Base-by-base conservation (phyloP, 1,139 yeast species). In the Keqinozyma sinolaborantium region DNA sequence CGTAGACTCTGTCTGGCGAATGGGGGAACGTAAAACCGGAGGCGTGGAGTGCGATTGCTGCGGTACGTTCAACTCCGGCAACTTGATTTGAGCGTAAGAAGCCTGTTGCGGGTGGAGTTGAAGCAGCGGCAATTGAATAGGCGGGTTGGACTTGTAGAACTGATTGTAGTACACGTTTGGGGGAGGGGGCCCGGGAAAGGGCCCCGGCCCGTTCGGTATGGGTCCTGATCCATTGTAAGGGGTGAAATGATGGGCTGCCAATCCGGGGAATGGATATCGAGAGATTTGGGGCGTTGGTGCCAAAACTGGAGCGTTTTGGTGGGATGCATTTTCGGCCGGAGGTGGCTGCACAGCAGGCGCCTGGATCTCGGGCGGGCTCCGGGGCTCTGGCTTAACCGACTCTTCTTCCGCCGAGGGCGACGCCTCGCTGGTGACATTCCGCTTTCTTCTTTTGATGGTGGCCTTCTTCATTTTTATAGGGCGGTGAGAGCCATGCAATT, bases 401-500 rank as follows among this genome's bases (percentile, higher is more conserved):
- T 31, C 36, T 13, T 10, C 30, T 14, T 11, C 33, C 8, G 16
- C 11, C 10, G 30, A 19, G n/a, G 38, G 30, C 20, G 26, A 33
- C 35, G 29, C 35, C 33, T 31, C 44, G 25, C 25, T 35, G 15
- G 39, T 47, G 30, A 54, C 38, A 34, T 62, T 60, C 44, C 95
- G 68, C 47, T 77, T 79, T 34, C 95, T 69, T 44, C 95, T 71
- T 51, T 83, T 83, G 41, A 86, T 83, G 28, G 84, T 79, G 35
- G 73, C 68, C 45, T 83, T 71, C 44, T 83, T 83, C 84, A 84
- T 73, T 38, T 76, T 76, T 12, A 79, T 79, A 2, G 95, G 95
- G 30, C 95, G 68, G 48, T 83, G 90, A 26, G 71, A 67, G 1
- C 92, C 92, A 50, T 85, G 95, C 28, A 86, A 70, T 37, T 83